Evolutionary conservation across 805 yeast species (phyloP), one percentile per base, ranked within the genome.

Genomic region (Yamadazyma sp.): DNA sequence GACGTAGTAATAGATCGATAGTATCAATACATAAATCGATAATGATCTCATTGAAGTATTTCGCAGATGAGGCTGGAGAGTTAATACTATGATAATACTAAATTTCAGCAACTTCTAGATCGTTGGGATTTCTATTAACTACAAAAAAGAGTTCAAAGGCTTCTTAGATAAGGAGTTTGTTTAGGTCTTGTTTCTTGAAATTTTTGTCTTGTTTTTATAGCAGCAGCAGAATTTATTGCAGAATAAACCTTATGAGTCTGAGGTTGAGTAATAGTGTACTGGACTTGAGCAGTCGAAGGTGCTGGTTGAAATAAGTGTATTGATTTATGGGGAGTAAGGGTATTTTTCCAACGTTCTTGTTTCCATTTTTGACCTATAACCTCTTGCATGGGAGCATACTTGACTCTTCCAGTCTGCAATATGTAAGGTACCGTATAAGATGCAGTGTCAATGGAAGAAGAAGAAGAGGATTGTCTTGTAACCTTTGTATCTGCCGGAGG

Each of bases 301-400:
- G 14, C 23, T 5, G 23, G 13, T 18, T 39, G 38, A 25, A 31
- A 30, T 3, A 26, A 23, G 11, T 25, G 22, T 4, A 15, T 18
- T 3, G 29, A 12, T 5, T 16, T 14, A 12, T 16, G 25, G 9
- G 30, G 3, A 7, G 16, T 7, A 4, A 26, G 3, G 11, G 35
- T 31, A 9, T 23, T 19, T 12, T 12, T 20, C 43, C 44, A 40
- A 10, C 39, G 18, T 5, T 22, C 24, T 7, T 30, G 25, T 13
- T 39, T 34, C 42, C 40, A 36, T 7, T 14, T n/a, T 7, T 3
- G 22, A 3, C 22, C 17, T 2, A 44, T 39, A 7, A 32, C 16
- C 5, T 30, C 36, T 21, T 35, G 40, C 48, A 44, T 44, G 4
- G 48, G 48, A 8, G 48, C 48, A 23, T 39, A 44, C 22, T 41